Percentiles rank a stretch among this genome's conserved stretches.
Evolutionary conservation across 1,284 basidiomycete species (phyloP).

Genomic region (Puccinia novopanici): DNA sequence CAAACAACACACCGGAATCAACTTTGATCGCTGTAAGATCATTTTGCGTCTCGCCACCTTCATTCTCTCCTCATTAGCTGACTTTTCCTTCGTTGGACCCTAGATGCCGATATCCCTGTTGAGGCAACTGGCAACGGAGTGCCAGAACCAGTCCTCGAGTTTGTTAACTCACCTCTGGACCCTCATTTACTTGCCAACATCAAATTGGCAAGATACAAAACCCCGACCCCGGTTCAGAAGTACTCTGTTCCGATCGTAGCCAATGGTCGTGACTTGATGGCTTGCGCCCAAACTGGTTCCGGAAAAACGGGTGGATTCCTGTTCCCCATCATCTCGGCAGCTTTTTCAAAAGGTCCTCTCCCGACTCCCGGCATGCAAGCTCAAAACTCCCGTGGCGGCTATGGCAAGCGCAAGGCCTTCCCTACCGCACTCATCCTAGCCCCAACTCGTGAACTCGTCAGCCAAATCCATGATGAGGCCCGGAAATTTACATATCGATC

Average conservation of each 20-base stretch:
- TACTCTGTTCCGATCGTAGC: slow-evolving; percentile 99
- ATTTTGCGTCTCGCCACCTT: neutral
- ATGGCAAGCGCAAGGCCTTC: slow-evolving; percentile 79
- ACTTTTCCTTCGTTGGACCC: neutral
- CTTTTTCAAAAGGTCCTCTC: slow-evolving; percentile 80
- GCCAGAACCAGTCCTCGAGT: slow-evolving; percentile 85
- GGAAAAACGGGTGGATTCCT: slow-evolving; percentile 99
- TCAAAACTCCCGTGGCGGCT: slow-evolving; percentile 62
- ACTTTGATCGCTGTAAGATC: slow-evolving; percentile 83
- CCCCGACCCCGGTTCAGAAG: slow-evolving; percentile 98
- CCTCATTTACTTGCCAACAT: slow-evolving; percentile 95
- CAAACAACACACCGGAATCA: slow-evolving; percentile 89
- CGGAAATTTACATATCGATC: slow-evolving; percentile 99
- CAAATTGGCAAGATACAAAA: slow-evolving; percentile 83
- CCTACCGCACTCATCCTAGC: slow-evolving; percentile 95
- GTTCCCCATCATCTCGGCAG: slow-evolving; percentile 96
- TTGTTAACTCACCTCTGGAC: slow-evolving; percentile 87
- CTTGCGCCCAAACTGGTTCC: slow-evolving; percentile 93
- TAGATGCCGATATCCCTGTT: slow-evolving; percentile 93
- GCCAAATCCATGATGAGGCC: slow-evolving; percentile 98
- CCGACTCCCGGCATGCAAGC: slow-evolving; percentile 64
- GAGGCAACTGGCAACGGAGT: slow-evolving; percentile 95
- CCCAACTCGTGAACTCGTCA: slow-evolving; percentile 96
- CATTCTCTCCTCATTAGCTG: neutral
- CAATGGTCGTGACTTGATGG: slow-evolving; percentile 89